Evolutionary conservation across 2,329 filamentous ascomycete species (phyloP), one percentile per base, ranked within the genome.

Genomic region (Hymenoscyphus occultus): DNA sequence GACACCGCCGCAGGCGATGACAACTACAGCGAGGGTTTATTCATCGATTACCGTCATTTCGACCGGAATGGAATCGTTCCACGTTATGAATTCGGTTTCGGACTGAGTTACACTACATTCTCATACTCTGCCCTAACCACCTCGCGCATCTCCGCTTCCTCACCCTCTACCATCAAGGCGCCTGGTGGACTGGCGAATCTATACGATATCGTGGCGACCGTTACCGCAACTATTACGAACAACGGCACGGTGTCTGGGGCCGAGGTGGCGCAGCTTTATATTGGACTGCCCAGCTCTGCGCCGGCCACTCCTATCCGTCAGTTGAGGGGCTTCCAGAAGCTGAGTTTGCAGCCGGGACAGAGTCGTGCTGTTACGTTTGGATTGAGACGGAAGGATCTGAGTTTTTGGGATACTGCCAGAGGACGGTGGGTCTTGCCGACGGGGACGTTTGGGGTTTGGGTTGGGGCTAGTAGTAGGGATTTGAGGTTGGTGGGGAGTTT

Each of bases 251-350:
- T 85, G 0, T 66, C 74, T 0, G 85, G 83, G 0, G 77, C 80
- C 9, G 84, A 87, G 69, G 76, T 86, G 2, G 82, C 79, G 0
- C 85, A 88, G 73, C 76, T 88, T 7, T 74, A 73, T 42, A 70
- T 74, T 14, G 66, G 69, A 2, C 28, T 74, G 3, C 72, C 73
- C 1, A 56, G 88, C 0, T 77, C 72, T 1, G 80, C 81, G 1
- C 67, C 73, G 2, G 61, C 64, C 0, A 67, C 66, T 5, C 62
- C 62, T 2, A 19, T 59, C 12, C 39, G 62, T 13, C 86, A 90
- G 74, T 78, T 91, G 5, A 81, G 88, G 1, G 87, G 88, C 3
- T 90, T 90, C 66, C 80, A 82, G 31, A 89, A 88, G 73, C 78
- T 85, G 0, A 74, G 72, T 1, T 72, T 90, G 10, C 70, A 73